Evolutionary conservation across 2,329 filamentous ascomycete genomes (phyloP).

Genomic region (Cercospora citrullina): DNA sequence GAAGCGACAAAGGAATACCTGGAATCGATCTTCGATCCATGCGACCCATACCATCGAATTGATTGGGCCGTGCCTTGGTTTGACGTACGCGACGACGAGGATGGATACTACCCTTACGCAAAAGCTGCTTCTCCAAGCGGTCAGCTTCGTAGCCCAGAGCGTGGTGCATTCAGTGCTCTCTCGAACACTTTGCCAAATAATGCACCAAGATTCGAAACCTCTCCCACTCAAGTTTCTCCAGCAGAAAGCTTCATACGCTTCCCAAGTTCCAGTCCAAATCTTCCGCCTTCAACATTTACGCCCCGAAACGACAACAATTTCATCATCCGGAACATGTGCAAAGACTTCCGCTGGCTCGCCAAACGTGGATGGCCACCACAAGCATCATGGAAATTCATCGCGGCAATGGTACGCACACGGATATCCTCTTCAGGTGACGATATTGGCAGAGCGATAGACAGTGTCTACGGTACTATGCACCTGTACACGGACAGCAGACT

Average conservation of each 20-base stretch:
- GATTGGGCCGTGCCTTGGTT: background rate
- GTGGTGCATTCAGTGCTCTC: background rate
- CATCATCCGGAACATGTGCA: background rate
- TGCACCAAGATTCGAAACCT: background rate
- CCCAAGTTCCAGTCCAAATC: background rate
- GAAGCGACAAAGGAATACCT: background rate
- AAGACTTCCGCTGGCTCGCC: constrained; percentile 1
- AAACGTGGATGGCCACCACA: background rate
- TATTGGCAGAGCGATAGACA: background rate
- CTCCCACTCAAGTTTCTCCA: background rate
- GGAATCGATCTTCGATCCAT: background rate
- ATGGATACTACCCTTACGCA: background rate
- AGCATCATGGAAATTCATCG: constrained; percentile 3
- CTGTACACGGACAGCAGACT: background rate
- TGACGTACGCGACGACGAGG: background rate
- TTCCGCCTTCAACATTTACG: background rate
- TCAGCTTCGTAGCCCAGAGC: background rate
- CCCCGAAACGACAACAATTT: background rate
- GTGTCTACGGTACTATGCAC: background rate
- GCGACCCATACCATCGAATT: background rate
- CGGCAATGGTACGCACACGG: background rate
- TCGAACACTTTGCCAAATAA: background rate
- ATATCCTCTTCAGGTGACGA: background rate
- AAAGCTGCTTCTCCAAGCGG: background rate
- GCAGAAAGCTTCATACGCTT: background rate